Evolutionary conservation across 495 filamentous ascomycete species (phyloP).

Genomic region (Penicillium parvum): DNA sequence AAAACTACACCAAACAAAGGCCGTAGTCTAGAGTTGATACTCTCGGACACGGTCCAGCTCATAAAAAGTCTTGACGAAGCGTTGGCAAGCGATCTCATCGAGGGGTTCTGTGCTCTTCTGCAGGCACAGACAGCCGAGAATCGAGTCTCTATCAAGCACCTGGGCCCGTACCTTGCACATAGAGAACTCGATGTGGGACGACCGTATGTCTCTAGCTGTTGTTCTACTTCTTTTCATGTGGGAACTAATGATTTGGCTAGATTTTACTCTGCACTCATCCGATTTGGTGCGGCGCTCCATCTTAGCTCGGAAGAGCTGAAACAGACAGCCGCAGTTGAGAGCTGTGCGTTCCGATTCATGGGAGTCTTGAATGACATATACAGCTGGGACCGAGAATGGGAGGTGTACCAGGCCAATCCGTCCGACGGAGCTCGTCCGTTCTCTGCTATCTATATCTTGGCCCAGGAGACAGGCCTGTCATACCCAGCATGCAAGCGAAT

Average conservation of each 20-base stretch:
- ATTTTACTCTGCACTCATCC: constrained; percentile 21
- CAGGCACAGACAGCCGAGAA: constrained; percentile 15
- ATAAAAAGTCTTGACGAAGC: constrained; percentile 11
- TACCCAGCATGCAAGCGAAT: constrained; percentile 18
- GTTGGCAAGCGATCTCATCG: constrained; percentile 10
- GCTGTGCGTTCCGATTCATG: constrained; percentile 16
- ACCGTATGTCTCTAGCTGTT: constrained; percentile 5
- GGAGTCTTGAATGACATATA: constrained; percentile 22
- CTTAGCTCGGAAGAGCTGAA: constrained; percentile 4
- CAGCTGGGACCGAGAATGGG: constrained; percentile 24
- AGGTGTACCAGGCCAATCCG: constrained; percentile 7
- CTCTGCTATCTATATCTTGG: constrained; percentile 16
- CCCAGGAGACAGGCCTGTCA: constrained; percentile 18
- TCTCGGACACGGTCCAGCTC: constrained; percentile 11
- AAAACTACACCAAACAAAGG: constrained; percentile 3
- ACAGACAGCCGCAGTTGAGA: constrained; percentile 8
- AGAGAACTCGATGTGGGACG: constrained; percentile 17
- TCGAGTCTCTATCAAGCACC: constrained; percentile 7
- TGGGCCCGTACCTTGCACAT: constrained; percentile 16
- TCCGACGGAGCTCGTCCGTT: constrained; percentile 20
- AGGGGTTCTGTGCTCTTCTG: constrained; percentile 18
- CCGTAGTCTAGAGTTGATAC: constrained; percentile 17
- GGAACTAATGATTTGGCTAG: not conserved
- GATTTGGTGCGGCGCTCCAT: constrained; percentile 15
- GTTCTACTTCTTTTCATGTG: too few relatives aligned